These are phyloP conservation scores for Talaromyces sp. DNA, from an alignment of 2,329 filamentous ascomycete species.

Conservation along the genomic window DNA sequence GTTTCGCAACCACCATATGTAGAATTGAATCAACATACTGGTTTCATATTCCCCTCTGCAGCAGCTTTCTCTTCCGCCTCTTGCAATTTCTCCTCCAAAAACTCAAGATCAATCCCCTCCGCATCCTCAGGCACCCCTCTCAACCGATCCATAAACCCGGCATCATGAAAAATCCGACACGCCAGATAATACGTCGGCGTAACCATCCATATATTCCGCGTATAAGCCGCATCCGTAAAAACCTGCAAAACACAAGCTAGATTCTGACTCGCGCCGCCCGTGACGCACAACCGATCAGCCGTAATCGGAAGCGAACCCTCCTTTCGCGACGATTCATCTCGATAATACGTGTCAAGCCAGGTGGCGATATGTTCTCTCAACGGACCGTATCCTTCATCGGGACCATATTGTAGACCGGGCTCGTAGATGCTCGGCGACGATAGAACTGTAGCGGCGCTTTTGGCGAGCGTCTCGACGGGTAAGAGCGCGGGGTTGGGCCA, in stretches of 20 bases:
- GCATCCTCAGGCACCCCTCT: conserved; percentile 69
- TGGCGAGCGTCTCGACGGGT: conserved; percentile 57
- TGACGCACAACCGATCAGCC: conserved; percentile 66
- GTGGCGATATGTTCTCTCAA: conserved; percentile 62
- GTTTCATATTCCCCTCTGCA: conserved; percentile 34
- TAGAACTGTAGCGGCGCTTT: conserved; percentile 58
- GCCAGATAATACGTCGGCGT: conserved; percentile 81
- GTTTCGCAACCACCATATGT: neutral
- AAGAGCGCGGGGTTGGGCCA: conserved; percentile 56
- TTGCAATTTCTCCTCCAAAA: conserved; percentile 49
- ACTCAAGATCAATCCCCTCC: conserved; percentile 67
- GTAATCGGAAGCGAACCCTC: conserved; percentile 36
- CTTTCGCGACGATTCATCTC: conserved; percentile 8
- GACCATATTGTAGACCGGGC: conserved; percentile 71
- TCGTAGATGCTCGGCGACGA: conserved; percentile 54
- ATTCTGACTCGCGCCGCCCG: conserved; percentile 80
- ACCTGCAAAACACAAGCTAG: conserved; percentile 70
- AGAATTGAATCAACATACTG: conserved; percentile 31
- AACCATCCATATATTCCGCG: conserved; percentile 71
- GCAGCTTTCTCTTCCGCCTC: conserved; percentile 45
- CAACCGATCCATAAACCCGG: conserved; percentile 64
- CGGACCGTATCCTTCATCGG: conserved; percentile 68
- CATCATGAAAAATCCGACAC: conserved; percentile 78
- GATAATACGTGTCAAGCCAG: conserved; percentile 66
- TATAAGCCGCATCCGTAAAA: conserved; percentile 73